These are phyloP conservation scores for Podospora comata DNA, from an alignment of 495 filamentous ascomycete genomes.

Conservation along the genomic window DNA sequence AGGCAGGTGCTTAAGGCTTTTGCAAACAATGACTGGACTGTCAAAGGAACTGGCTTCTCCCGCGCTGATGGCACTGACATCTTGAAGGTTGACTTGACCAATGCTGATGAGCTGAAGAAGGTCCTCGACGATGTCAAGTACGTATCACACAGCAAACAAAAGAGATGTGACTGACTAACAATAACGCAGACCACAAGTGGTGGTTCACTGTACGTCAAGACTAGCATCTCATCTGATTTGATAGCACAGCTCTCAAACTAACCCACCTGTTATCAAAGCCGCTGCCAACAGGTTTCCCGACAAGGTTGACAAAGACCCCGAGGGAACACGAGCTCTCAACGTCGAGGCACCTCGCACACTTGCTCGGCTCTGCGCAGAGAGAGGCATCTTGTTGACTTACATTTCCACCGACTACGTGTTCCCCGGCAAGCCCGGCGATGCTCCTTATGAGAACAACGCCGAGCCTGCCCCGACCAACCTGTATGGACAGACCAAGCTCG, in stretches of 20 bases:
- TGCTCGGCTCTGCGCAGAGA: constrained; percentile 60
- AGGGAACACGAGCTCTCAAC: constrained; percentile 71
- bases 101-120: constrained; percentile 57
- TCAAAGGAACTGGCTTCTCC: constrained; percentile 73
- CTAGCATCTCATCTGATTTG: neutral
- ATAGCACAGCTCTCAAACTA: neutral
- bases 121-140: constrained; percentile 65
- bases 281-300: constrained; percentile 92
- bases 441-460: constrained; percentile 71
- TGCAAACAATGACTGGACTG: constrained; percentile 64
- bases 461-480: constrained; percentile 70
- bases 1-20: constrained; percentile 77
- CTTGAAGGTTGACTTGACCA: constrained; percentile 72
- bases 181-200: constrained; percentile 65
- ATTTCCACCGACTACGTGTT: constrained; percentile 98
- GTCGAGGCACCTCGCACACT: constrained; percentile 65
- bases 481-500: constrained; percentile 85
- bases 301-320: constrained; percentile 73
- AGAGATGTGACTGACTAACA: constrained; percentile 9
- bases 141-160: constrained; percentile 11
- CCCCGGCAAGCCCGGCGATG: constrained; percentile 73
- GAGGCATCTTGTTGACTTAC: constrained; percentile 74
- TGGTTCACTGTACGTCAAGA: constrained; percentile 70
- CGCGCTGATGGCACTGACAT: constrained; percentile 69
- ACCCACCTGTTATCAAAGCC: constrained; percentile 28